phyloP scores from a whole-genome alignment of 805 yeast genomes.

The Zygosaccharomyces bisporus region DNA sequence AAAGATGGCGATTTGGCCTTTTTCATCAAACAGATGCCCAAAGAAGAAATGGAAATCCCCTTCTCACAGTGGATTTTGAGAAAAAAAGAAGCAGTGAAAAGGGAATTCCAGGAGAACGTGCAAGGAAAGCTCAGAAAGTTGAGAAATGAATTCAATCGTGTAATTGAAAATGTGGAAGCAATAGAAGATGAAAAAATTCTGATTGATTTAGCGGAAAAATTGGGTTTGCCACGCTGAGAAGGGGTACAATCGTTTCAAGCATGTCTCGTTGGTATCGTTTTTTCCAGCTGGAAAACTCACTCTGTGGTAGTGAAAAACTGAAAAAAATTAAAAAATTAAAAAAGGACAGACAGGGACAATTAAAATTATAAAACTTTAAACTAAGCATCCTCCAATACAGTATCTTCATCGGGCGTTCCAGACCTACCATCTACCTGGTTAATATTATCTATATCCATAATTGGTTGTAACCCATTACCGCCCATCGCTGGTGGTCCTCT shows the following conservation, averaged over 20 bases:
- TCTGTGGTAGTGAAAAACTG: neutral
- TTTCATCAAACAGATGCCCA: slow-evolving; percentile 67
- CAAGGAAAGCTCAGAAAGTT: slow-evolving; percentile 46
- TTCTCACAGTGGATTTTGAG: slow-evolving; percentile 65
- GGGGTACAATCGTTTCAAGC: no score
- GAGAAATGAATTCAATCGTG: slow-evolving; percentile 25
- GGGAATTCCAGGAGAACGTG: slow-evolving; percentile 46
- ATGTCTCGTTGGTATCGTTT: no score
- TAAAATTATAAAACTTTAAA: neutral
- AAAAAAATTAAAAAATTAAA: neutral
- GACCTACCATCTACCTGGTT: slow-evolving; percentile 23
- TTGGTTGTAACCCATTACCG: slow-evolving; percentile 14
- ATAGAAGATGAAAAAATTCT: slow-evolving; percentile 21
- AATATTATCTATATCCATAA: slow-evolving; percentile 11
- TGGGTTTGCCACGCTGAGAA: slow-evolving; percentile 1
- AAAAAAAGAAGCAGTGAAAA: slow-evolving; percentile 46
- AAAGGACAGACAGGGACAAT: slow-evolving; percentile 1
- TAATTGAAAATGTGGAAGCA: slow-evolving; percentile 10
- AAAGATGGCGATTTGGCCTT: slow-evolving; percentile 59
- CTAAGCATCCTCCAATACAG: slow-evolving; percentile 19
- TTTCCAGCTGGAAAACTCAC: no score
- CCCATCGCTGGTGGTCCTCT: slow-evolving; percentile 19
- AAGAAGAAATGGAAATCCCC: slow-evolving; percentile 62
- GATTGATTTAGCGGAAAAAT: slow-evolving; percentile 16
- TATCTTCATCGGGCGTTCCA: slow-evolving; percentile 31